phyloP scores from a whole-genome alignment of 108 stramenopile genomes.

The Stephanodiscus minutulus region DNA sequence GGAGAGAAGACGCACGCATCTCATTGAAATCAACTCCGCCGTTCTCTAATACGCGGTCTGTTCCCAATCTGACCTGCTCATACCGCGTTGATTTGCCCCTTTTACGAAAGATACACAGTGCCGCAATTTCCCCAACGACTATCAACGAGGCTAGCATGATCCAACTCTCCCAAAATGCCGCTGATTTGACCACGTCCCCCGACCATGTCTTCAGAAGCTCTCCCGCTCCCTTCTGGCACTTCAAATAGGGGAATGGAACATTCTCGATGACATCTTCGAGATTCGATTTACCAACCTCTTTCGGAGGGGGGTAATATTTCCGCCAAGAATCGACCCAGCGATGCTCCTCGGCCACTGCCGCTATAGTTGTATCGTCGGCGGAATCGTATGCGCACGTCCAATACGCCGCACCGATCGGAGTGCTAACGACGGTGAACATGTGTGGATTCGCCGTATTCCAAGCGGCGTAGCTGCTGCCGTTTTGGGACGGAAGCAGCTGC shows the following conservation, averaged over 20 bases:
- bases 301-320: background rate
- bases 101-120: conserved; percentile 4
- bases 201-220: conserved; percentile 40
- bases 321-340: conserved; percentile 42
- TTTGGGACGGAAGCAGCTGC: conserved; percentile 8
- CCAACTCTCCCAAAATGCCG: conserved; percentile 39
- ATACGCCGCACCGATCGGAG: conserved; percentile 3
- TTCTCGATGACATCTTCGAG: background rate
- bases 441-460: conserved; percentile 51
- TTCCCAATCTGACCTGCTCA: conserved; percentile 8
- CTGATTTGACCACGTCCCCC: conserved; percentile 30
- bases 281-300: background rate
- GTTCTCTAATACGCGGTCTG: background rate
- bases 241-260: conserved; percentile 39
- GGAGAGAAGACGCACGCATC: background rate
- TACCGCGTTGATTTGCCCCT: conserved; percentile 14
- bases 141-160: conserved; percentile 18
- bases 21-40: background rate
- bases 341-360: conserved; percentile 17
- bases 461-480: conserved; percentile 8
- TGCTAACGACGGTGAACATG: conserved; percentile 20
- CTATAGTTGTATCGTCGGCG: conserved; percentile 26
- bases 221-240: conserved; percentile 44
- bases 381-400: conserved; percentile 45
- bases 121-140: conserved; percentile 17